Evolutionary conservation across 768 basidiomycete species (phyloP).

Genomic region (Cystofilobasidium capitatum): DNA sequence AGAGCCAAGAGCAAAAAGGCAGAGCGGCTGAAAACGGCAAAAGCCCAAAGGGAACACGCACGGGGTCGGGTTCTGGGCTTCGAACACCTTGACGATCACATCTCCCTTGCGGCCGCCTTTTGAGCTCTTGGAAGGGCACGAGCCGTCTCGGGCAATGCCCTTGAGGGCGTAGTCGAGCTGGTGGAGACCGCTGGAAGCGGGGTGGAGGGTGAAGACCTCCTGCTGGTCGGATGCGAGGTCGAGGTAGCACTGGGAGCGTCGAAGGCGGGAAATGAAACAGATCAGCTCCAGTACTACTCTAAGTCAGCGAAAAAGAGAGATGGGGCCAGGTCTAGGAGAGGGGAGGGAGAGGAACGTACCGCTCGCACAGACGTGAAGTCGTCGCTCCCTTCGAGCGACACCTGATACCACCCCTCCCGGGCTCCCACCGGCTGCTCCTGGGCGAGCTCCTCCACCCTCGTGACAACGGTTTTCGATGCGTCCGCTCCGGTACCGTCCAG

Average conservation of each 20-base stretch:
- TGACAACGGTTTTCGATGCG: not conserved
- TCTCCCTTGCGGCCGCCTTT: not conserved
- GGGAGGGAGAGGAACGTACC: not conserved
- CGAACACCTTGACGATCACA: not conserved
- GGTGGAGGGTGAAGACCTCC: constrained; percentile 1
- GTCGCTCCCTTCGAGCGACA: not conserved
- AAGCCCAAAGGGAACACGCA: not conserved
- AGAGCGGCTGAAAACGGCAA: not conserved
- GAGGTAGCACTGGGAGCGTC: not conserved
- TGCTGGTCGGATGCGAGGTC: not conserved
- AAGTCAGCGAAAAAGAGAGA: not conserved
- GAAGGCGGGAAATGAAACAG: not conserved
- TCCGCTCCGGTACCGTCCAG: not conserved
- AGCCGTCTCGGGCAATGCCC: not conserved
- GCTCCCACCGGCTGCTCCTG: not conserved
- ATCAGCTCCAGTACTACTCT: not conserved
- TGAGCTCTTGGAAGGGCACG: not conserved
- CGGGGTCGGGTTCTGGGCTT: not conserved
- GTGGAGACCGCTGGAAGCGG: not conserved
- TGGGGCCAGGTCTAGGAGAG: not conserved
- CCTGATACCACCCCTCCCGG: not conserved
- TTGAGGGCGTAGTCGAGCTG: not conserved
- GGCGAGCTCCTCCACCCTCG: not conserved
- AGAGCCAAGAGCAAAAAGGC: not conserved
- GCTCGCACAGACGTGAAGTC: not conserved